Conservation (phyloP, 768 basidiomycete species). For the Leucocoprinus leucothites region DNA sequence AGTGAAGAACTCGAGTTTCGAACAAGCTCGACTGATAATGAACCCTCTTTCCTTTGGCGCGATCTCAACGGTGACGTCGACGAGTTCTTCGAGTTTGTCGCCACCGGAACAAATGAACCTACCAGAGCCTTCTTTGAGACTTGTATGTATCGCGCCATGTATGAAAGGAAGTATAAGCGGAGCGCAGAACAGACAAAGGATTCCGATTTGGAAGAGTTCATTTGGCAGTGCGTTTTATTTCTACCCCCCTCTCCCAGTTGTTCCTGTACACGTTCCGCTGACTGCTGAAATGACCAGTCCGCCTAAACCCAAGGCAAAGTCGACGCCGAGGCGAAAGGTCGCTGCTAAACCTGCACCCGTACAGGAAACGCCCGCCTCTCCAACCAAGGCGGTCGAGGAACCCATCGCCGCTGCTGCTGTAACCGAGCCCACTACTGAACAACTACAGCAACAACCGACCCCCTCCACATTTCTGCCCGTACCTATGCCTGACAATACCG, state of each 20-base stretch:
- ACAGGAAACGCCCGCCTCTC: conserved; percentile 11
- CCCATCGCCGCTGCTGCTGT: neutral
- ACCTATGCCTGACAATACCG: conserved; percentile 21
- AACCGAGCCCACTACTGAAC: conserved; percentile 3
- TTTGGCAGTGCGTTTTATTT: conserved; percentile 66
- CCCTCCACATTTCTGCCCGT: neutral
- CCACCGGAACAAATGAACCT: conserved; percentile 71
- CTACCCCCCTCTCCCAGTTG: neutral
- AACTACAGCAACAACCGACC: conserved; percentile 6
- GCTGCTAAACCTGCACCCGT: conserved; percentile 10
- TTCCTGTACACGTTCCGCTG: neutral
- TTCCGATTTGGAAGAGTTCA: conserved; percentile 72
- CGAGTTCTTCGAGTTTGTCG: conserved; percentile 92
- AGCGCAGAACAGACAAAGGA: conserved; percentile 69
- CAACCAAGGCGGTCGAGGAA: conserved; percentile 2
- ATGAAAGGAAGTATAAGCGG: conserved; percentile 82
- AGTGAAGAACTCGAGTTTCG: conserved; percentile 89
- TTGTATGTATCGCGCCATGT: conserved; percentile 95
- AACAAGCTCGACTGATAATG: conserved; percentile 66
- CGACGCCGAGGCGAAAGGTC: conserved; percentile 29
- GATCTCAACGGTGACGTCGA: conserved; percentile 90
- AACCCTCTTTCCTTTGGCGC: conserved; percentile 86
- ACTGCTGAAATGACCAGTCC: conserved; percentile 26
- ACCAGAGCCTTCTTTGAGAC: conserved; percentile 89
- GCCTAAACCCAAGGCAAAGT: conserved; percentile 24